A percentile compares a stretch with the other conserved stretches of the same genome.
phyloP scores from a whole-genome alignment of 768 basidiomycete genomes.

The Naganishia vaughanmartiniae region DNA sequence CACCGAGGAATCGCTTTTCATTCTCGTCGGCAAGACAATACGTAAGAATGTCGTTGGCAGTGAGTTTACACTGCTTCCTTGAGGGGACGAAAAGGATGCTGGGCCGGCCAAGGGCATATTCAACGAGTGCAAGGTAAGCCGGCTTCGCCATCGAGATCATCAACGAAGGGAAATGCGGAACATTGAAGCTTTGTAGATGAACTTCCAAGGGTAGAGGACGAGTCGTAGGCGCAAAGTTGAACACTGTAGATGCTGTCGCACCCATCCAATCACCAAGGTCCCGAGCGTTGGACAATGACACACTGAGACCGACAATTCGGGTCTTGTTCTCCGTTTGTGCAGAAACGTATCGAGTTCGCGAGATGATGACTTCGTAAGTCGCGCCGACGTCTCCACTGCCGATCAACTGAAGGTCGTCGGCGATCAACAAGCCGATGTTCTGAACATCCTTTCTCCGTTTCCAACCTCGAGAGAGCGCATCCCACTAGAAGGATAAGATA shows the following conservation, averaged over 20 bases:
- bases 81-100: conserved; percentile 91
- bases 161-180: conserved; percentile 95
- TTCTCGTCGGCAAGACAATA: conserved; percentile 87
- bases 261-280: conserved; percentile 99
- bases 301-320: conserved; percentile 88
- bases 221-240: conserved; percentile 95
- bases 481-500: conserved; percentile 66
- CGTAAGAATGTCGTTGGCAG: conserved; percentile 82
- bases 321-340: conserved; percentile 90
- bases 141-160: conserved; percentile 99
- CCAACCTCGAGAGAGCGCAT: conserved; percentile 89
- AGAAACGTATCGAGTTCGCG: conserved; percentile 92
- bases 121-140: conserved; percentile 85
- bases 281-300: conserved; percentile 90
- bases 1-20: conserved; percentile 80
- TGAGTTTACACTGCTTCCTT: conserved; percentile 86
- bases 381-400: conserved; percentile 86
- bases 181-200: conserved; percentile 89
- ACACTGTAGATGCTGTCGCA: conserved; percentile 85
- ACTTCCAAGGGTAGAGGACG: conserved; percentile 98
- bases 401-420: conserved; percentile 90
- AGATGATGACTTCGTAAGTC: conserved; percentile 93
- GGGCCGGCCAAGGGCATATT: conserved; percentile 79
- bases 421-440: conserved; percentile 84
- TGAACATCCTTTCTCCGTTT: conserved; percentile 95